Conservation (phyloP, 2,329 filamentous ascomycete species). For the Hypoxylon sp. region DNA sequence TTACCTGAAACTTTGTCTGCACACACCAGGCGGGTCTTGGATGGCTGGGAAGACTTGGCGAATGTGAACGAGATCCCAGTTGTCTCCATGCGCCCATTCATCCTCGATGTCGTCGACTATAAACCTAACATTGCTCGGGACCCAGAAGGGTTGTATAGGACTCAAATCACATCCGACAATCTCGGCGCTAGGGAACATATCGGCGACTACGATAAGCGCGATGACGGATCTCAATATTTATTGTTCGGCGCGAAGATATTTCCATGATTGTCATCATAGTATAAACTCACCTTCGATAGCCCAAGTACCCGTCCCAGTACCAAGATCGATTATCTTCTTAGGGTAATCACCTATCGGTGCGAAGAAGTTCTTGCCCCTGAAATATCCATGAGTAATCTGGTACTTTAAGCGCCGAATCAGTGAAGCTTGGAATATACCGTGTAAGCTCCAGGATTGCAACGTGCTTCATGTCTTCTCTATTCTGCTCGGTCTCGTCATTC, state of each 20-base stretch:
- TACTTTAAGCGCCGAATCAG: not conserved
- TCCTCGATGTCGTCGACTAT: constrained; percentile 68
- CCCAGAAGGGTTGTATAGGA: constrained; percentile 50
- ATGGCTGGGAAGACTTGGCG: constrained; percentile 64
- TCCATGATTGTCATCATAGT: too few species aligned
- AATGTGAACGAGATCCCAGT: constrained; percentile 67
- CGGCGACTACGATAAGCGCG: constrained; percentile 28
- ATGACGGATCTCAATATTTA: not conserved
- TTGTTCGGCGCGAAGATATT: not conserved
- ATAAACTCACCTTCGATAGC: constrained; percentile 53
- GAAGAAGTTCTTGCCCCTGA: constrained; percentile 38
- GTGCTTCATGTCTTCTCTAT: constrained; percentile 59
- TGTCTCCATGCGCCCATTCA: constrained; percentile 61
- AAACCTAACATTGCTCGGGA: constrained; percentile 67
- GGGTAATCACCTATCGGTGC: constrained; percentile 43
- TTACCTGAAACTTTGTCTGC: constrained; percentile 28
- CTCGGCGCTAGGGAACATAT: constrained; percentile 43
- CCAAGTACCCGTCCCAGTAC: constrained; percentile 62
- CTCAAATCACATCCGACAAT: constrained; percentile 47
- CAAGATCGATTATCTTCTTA: constrained; percentile 48
- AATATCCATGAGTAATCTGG: constrained; percentile 5
- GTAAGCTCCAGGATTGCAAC: constrained; percentile 57
- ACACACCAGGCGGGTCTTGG: constrained; percentile 54
- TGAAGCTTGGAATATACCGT: constrained; percentile 6
- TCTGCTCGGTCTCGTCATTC: constrained; percentile 59